Evolutionary conservation across 148 eudicot genomes (phyloP).

Genomic region (Silene uniflora): DNA sequence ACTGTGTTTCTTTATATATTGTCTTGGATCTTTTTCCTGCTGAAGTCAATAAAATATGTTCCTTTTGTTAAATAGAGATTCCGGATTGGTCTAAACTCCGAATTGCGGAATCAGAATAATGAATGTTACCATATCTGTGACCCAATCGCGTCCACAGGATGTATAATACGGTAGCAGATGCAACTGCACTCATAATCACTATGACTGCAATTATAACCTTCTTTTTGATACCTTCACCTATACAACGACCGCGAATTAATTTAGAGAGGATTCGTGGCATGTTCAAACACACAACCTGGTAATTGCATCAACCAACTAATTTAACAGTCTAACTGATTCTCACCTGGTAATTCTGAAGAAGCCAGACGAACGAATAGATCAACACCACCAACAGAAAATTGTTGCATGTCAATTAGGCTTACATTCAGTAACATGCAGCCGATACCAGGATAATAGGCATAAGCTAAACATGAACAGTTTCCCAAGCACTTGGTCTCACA

Average conservation of each 20-base stretch:
- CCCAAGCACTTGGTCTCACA: conserved; percentile 32
- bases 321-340: background rate
- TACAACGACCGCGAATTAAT: background rate
- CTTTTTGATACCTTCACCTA: conserved; percentile 23
- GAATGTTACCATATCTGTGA: conserved; percentile 9
- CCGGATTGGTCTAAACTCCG: background rate
- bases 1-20: background rate
- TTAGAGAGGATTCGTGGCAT: background rate
- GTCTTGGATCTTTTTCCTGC: background rate
- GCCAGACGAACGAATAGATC: conserved; percentile 46
- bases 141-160: conserved; percentile 24
- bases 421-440: conserved; percentile 46
- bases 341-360: conserved; percentile 33
- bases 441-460: conserved; percentile 27
- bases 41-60: background rate
- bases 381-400: conserved; percentile 23
- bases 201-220: conserved; percentile 12
- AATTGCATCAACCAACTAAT: too few relatives aligned
- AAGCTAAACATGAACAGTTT: conserved; percentile 43
- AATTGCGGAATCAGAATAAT: background rate
- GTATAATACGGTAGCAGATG: conserved; percentile 12
- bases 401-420: conserved; percentile 37
- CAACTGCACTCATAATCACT: conserved; percentile 17
- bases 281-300: too few relatives aligned
- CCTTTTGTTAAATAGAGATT: conserved; percentile 27